A percentile compares a stretch with the other conserved stretches of the same genome.
Conservation (phyloP, 352 stramenopile species). For the Phytophthora sojae region DNA sequence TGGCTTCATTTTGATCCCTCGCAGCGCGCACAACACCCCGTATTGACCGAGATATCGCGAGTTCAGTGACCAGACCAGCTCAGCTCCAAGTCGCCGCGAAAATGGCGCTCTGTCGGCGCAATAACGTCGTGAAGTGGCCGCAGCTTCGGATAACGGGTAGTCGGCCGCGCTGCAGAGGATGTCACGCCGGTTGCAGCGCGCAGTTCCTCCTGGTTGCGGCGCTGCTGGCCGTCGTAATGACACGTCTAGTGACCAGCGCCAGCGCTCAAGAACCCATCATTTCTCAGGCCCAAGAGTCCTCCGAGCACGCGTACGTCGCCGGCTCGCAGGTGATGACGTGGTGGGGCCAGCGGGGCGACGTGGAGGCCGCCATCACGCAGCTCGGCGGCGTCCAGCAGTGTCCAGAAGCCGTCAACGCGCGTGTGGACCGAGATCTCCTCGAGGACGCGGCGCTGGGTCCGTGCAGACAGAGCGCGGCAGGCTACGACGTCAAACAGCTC, state of each 20-base stretch:
- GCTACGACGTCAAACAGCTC: conserved; percentile 26
- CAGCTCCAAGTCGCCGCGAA: neutral
- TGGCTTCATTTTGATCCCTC: conserved; percentile 7
- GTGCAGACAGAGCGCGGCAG: conserved; percentile 27
- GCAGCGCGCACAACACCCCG: neutral
- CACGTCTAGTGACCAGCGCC: neutral
- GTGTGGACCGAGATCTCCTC: conserved; percentile 34
- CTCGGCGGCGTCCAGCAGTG: conserved; percentile 37
- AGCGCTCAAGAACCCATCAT: conserved; percentile 20
- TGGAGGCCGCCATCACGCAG: conserved; percentile 15
- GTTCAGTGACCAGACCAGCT: conserved; percentile 2
- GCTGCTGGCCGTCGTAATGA: conserved; percentile 13
- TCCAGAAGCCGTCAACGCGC: conserved; percentile 35
- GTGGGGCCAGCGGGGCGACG: conserved; percentile 25
- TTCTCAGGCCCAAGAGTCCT: conserved; percentile 9
- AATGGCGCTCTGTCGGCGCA: conserved; percentile 21
- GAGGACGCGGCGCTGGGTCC: conserved; percentile 15
- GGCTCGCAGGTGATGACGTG: conserved; percentile 28
- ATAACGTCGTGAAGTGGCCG: conserved; percentile 6
- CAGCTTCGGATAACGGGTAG: conserved; percentile 7
- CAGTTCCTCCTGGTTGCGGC: conserved; percentile 17
- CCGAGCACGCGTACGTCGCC: conserved; percentile 15
- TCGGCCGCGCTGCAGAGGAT: neutral
- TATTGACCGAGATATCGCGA: conserved; percentile 30
- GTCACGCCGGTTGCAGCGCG: conserved; percentile 2